A percentile compares a stretch with the other conserved stretches of the same genome.
phyloP scores from a whole-genome alignment of 1,139 yeast genomes.

The Scheffersomyces segobiensis region DNA sequence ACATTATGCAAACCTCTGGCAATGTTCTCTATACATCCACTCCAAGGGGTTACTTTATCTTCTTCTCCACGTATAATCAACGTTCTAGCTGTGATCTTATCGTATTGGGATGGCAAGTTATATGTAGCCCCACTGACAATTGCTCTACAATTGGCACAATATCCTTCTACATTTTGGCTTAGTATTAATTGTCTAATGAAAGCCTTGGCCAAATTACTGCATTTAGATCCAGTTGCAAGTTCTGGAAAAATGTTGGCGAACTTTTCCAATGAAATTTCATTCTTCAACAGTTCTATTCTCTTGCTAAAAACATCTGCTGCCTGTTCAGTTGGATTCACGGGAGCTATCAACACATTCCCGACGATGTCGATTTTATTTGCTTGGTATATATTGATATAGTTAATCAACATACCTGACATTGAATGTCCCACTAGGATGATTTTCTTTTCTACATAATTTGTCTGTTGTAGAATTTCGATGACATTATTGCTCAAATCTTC shows the following conservation, averaged over 20 bases:
- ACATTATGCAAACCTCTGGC: slow-evolving; percentile 11
- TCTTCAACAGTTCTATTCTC: slow-evolving; percentile 14
- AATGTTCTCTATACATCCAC: slow-evolving; percentile 20
- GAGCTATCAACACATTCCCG: slow-evolving; percentile 20
- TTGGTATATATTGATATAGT: slow-evolving; percentile 10
- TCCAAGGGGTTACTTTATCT: slow-evolving; percentile 24
- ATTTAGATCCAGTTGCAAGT: slow-evolving; percentile 20
- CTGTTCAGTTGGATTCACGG: slow-evolving; percentile 22
- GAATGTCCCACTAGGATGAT: slow-evolving; percentile 27
- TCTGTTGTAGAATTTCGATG: slow-evolving; percentile 14
- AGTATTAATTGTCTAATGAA: slow-evolving; percentile 22
- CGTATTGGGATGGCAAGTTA: slow-evolving; percentile 12
- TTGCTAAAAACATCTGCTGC: slow-evolving; percentile 15
- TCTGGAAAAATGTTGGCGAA: slow-evolving; percentile 20
- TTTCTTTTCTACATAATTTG: slow-evolving; percentile 7
- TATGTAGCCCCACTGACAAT: slow-evolving; percentile 12
- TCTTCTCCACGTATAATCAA: slow-evolving; percentile 22
- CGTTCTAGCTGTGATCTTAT: slow-evolving; percentile 13
- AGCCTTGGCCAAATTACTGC: slow-evolving; percentile 15
- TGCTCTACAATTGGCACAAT: slow-evolving; percentile 24
- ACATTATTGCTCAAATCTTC: slow-evolving; percentile 20
- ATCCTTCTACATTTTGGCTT: slow-evolving; percentile 20
- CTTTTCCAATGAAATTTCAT: slow-evolving; percentile 9
- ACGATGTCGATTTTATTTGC: slow-evolving; percentile 9
- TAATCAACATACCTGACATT: slow-evolving; percentile 29